These are phyloP conservation scores for Syzygium aromaticum DNA, from an alignment of 345 rosid genomes.

Conservation along the genomic window DNA sequence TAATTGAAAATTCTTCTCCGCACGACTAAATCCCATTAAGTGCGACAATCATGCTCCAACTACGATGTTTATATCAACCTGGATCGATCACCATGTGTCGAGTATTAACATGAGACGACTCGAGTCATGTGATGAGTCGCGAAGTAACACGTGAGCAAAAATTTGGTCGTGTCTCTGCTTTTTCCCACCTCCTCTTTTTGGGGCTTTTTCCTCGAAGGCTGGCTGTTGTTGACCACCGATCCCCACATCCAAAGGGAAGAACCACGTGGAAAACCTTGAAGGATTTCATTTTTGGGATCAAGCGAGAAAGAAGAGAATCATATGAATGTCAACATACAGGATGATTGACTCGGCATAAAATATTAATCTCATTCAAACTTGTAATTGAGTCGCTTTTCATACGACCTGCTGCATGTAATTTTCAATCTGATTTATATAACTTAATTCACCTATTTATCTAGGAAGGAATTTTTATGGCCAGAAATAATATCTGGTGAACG, in stretches of 20 bases:
- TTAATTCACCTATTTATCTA: background rate
- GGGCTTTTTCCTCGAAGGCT: background rate
- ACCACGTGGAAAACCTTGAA: background rate
- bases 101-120: too few relatives aligned
- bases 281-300: background rate
- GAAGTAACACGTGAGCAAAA: too few relatives aligned
- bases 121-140: too few relatives aligned
- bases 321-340: background rate
- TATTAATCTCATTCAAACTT: background rate
- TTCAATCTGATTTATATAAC: background rate
- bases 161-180: too few relatives aligned
- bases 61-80: too few relatives aligned
- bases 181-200: background rate
- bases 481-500: too few relatives aligned
- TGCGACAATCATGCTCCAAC: too few relatives aligned
- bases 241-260: background rate
- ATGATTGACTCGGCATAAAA: background rate
- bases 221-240: background rate
- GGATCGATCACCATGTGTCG: too few relatives aligned
- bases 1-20: too few relatives aligned
- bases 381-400: background rate
- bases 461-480: background rate
- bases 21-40: too few relatives aligned
- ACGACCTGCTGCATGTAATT: background rate
- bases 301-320: background rate